Base-by-base conservation (phyloP, 163 green algal genomes). In the Scenedesmus sp. region DNA sequence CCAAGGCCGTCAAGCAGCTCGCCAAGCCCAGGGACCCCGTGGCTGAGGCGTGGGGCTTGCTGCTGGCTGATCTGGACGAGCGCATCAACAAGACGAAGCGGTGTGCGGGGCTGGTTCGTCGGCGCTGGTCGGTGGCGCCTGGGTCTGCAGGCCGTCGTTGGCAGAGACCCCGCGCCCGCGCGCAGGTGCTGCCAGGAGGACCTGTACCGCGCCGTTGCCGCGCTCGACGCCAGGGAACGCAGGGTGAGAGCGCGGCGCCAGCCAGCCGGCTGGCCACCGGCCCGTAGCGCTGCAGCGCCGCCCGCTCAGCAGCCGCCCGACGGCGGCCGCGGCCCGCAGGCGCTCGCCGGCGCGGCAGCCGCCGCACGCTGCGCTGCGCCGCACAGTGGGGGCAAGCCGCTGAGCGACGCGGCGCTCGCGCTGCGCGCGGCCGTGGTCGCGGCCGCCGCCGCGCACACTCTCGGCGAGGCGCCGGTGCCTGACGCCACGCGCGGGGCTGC, bases 141-240 rank as follows among this genome's bases (percentile, higher is more conserved):
- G n/a, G n/a, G n/a, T n/a, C n/a, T n/a, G n/a, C n/a, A n/a, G n/a
- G n/a, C n/a, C n/a, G n/a, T n/a, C n/a, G n/a, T n/a, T n/a, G n/a
- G n/a, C n/a, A n/a, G n/a, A n/a, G n/a, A n/a, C n/a, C n/a, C n/a
- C n/a, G n/a, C n/a, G n/a, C n/a, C n/a, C n/a, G n/a, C n/a, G n/a
- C 34, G 65, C 57, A 71, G 70, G 57, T 79, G 70, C 57, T 62
- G 39, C 39, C 47, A 70, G 14, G 70, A 79, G 39, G 70, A 79
- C 44, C 50, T 69, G 39, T 79, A 79, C 13, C 24, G 57, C 20
- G 70, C 70, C 10, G 70, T 79, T 14, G 39, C 24, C n/a, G 29
- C 13, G 7, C 20, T 79, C 13, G 28, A 60, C 15, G 10, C 24
- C 42, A 24, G 54, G 42, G 39, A 79, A 18, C 24, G 60, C 22